Evolutionary conservation across 2,329 filamentous ascomycete genomes (phyloP).

Genomic region (Ascocoryne sarcoides): DNA sequence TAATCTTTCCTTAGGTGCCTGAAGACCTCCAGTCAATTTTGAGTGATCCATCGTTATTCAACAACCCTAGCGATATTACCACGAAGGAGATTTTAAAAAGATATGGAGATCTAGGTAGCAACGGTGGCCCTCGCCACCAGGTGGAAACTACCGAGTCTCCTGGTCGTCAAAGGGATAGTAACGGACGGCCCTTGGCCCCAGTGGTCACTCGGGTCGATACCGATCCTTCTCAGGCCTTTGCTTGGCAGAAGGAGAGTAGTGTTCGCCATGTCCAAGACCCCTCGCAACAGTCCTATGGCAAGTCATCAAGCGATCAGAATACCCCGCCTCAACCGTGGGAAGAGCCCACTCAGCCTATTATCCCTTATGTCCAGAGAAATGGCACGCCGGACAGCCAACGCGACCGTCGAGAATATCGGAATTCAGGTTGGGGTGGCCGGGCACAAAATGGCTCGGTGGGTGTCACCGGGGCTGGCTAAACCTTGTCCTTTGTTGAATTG

Average conservation of each 20-base stretch:
- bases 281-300: conserved; percentile 32
- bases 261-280: conserved; percentile 68
- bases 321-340: conserved; percentile 41
- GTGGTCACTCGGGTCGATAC: conserved; percentile 68
- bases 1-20: conserved; percentile 57
- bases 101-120: conserved; percentile 66
- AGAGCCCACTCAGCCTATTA: conserved; percentile 10
- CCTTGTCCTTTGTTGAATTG: too few relatives aligned
- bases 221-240: conserved; percentile 62
- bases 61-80: conserved; percentile 75
- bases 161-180: conserved; percentile 44
- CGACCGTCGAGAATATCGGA: conserved; percentile 24
- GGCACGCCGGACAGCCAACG: conserved; percentile 27
- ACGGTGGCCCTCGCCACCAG: conserved; percentile 46
- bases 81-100: conserved; percentile 95
- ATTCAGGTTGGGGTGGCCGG: conserved; percentile 28
- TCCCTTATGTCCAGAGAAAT: conserved; percentile 21
- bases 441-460: conserved; percentile 28
- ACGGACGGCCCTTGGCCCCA: conserved; percentile 38
- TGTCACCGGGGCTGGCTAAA: conserved; percentile 26
- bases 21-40: conserved; percentile 83
- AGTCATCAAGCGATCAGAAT: conserved; percentile 32
- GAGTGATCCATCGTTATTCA: conserved; percentile 74
- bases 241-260: conserved; percentile 76
- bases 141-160: conserved; percentile 46